Evolutionary conservation across 2,329 filamentous ascomycete genomes (phyloP).

Genomic region (Trichophyton equinum): DNA sequence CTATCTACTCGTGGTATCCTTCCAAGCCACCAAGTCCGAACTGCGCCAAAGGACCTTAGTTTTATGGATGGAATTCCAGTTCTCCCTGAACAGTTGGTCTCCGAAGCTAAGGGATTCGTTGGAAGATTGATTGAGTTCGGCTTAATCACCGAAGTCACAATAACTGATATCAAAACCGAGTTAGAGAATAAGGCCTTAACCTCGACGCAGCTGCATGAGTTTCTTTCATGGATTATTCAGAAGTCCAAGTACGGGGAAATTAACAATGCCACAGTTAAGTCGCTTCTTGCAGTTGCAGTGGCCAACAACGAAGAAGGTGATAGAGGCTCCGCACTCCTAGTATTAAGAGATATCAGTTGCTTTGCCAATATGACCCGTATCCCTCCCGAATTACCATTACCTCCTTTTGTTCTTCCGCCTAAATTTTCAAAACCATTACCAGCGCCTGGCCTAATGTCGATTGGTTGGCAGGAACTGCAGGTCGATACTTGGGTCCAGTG

Average conservation of each 20-base stretch:
- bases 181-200: slow-evolving; percentile 70
- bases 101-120: slow-evolving; percentile 58
- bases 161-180: slow-evolving; percentile 72
- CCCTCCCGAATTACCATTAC: slow-evolving; percentile 66
- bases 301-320: slow-evolving; percentile 45
- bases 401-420: slow-evolving; percentile 70
- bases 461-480: slow-evolving; percentile 78
- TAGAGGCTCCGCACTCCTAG: slow-evolving; percentile 55
- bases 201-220: slow-evolving; percentile 64
- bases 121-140: slow-evolving; percentile 71
- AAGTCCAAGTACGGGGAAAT: slow-evolving; percentile 62
- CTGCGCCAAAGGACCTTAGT: slow-evolving; percentile 55
- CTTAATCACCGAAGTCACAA: slow-evolving; percentile 74
- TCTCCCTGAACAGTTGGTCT: slow-evolving; percentile 62
- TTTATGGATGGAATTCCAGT: slow-evolving; percentile 87
- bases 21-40: slow-evolving; percentile 68
- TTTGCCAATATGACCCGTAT: slow-evolving; percentile 70
- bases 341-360: slow-evolving; percentile 60
- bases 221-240: slow-evolving; percentile 70
- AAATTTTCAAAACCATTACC: slow-evolving; percentile 63
- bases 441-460: slow-evolving; percentile 55
- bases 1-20: slow-evolving; percentile 80
- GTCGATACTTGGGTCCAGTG: slow-evolving; percentile 76
- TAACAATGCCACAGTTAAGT: slow-evolving; percentile 52
- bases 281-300: slow-evolving; percentile 60